Conservation (phyloP, 2,329 filamentous ascomycete genomes). For the Ophiostoma himal-ulmi region DNA sequence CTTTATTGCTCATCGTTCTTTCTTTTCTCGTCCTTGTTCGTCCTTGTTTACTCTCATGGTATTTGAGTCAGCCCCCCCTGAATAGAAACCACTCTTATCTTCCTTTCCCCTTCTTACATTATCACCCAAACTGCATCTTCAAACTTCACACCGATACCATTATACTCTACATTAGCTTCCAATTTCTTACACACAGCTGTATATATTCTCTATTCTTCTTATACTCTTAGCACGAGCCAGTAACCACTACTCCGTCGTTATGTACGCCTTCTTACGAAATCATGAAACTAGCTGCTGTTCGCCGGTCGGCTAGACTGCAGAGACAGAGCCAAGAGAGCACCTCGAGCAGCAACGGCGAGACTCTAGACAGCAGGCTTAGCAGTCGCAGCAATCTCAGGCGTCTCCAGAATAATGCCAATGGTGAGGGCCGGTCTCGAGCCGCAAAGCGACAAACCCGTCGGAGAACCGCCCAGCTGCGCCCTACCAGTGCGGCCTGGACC, state of each 20-base stretch:
- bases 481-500: neutral
- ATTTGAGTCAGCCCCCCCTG: neutral
- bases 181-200: neutral
- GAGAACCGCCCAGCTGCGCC: neutral
- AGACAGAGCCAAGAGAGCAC: neutral
- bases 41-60: neutral
- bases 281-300: neutral
- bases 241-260: neutral
- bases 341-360: neutral
- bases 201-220: neutral
- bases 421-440: neutral
- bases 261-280: neutral
- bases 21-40: neutral
- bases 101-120: neutral
- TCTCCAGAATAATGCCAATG: neutral
- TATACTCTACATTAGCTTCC: neutral
- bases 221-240: neutral
- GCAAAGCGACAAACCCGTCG: neutral
- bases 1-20: neutral
- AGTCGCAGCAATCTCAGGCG: neutral
- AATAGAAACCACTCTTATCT: neutral
- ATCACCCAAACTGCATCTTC: neutral
- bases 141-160: neutral
- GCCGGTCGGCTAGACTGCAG: constrained; percentile 3
- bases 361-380: neutral